phyloP scores from a whole-genome alignment of 352 stramenopile species.

The Pythium grandisporangium region DNA sequence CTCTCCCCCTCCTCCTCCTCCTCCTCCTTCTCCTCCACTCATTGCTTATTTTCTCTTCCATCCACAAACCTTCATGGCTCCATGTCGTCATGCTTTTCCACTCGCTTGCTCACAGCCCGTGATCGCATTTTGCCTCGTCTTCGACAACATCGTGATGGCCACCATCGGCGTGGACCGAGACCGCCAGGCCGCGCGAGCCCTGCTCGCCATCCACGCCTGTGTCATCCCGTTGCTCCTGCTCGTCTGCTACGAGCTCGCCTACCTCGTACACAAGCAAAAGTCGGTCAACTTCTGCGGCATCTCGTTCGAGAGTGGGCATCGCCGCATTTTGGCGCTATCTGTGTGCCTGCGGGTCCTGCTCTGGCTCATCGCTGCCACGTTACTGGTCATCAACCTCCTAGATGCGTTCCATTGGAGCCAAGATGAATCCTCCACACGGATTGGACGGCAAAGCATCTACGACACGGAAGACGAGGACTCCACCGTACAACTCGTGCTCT shows the following conservation, averaged over 20 bases:
- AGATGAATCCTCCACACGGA: constrained; percentile 24
- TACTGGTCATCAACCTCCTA: constrained; percentile 66
- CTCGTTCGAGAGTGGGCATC: constrained; percentile 70
- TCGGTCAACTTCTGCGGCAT: constrained; percentile 89
- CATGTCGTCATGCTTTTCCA: no score
- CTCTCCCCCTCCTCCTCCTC: neutral
- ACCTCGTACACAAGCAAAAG: constrained; percentile 87
- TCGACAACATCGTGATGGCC: constrained; percentile 77
- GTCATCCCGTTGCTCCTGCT: constrained; percentile 81
- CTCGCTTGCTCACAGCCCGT: no score
- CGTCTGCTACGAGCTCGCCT: constrained; percentile 85
- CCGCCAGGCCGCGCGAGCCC: constrained; percentile 41
- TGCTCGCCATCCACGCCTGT: constrained; percentile 77
- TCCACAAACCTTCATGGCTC: no score
- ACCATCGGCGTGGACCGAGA: constrained; percentile 60
- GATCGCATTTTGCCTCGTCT: constrained; percentile 68
- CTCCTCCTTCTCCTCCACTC: constrained; percentile 2
- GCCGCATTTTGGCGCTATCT: constrained; percentile 36
- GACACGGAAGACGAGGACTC: constrained; percentile 58
- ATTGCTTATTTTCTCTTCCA: constrained; percentile 1
- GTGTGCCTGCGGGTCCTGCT: constrained; percentile 57
- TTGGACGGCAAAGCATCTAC: no score
- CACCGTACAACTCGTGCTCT: constrained; percentile 40
- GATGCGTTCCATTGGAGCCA: constrained; percentile 54
- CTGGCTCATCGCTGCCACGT: constrained; percentile 45